These are phyloP conservation scores for Lyophyllum semitale DNA, from an alignment of 768 basidiomycete species.

Conservation along the genomic window DNA sequence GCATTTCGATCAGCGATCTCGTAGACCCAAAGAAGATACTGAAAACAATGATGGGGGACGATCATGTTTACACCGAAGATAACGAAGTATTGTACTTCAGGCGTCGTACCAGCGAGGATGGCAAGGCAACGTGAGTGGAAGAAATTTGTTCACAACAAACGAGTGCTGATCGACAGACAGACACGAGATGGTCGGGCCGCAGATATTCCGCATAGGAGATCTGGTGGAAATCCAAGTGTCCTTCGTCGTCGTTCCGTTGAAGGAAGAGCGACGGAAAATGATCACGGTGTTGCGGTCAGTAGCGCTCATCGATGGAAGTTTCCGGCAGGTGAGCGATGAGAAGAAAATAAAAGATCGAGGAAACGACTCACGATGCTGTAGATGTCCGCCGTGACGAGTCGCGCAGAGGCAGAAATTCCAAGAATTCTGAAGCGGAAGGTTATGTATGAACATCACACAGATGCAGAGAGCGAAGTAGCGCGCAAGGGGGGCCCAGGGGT, in stretches of 20 bases:
- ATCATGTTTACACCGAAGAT: constrained; percentile 15
- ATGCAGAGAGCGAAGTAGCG: too few relatives aligned
- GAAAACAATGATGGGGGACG: background rate
- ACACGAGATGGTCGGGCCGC: background rate
- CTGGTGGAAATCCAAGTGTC: constrained; percentile 14
- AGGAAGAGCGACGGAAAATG: constrained; percentile 11
- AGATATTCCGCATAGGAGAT: constrained; percentile 7
- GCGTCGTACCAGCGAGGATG: background rate
- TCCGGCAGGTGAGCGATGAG: constrained; percentile 2
- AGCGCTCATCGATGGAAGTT: constrained; percentile 7
- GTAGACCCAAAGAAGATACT: constrained; percentile 8
- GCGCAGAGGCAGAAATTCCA: background rate
- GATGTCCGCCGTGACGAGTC: background rate
- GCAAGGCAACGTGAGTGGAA: background rate
- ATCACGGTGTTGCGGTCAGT: constrained; percentile 7
- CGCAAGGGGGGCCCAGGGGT: too few relatives aligned
- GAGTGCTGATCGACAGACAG: background rate
- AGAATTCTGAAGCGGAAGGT: background rate
- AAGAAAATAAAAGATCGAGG: background rate
- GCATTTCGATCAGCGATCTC: background rate
- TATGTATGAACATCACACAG: too few relatives aligned
- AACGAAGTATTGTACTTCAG: constrained; percentile 14
- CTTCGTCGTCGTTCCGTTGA: constrained; percentile 11
- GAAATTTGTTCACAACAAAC: background rate
- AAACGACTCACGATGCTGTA: background rate